Percentiles rank a stretch among this genome's conserved stretches.
phyloP scores from a whole-genome alignment of 108 stramenopile genomes.

The Cylindrotheca fusiformis region DNA sequence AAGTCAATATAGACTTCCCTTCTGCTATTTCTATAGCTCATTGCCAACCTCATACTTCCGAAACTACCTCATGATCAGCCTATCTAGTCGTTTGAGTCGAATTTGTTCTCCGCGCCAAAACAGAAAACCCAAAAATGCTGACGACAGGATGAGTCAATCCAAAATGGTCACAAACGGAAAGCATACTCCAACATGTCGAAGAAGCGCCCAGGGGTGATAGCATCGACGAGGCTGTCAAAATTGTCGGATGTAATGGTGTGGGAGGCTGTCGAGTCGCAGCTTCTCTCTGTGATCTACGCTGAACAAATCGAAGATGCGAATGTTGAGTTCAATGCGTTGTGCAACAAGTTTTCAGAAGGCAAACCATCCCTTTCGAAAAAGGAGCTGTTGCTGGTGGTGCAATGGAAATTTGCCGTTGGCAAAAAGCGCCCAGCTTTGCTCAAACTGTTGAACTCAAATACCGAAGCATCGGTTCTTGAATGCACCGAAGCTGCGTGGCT shows the following conservation, averaged over 20 bases:
- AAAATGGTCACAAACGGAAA: too few species aligned
- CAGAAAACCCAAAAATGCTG: too few species aligned
- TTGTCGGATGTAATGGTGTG: slow-evolving; percentile 17
- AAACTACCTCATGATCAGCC: too few species aligned
- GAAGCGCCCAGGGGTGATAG: slow-evolving; percentile 42
- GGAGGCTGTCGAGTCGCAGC: slow-evolving; percentile 19
- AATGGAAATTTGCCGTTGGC: slow-evolving; percentile 82
- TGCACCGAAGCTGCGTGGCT: slow-evolving; percentile 33
- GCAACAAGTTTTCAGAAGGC: background rate
- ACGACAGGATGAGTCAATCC: too few species aligned
- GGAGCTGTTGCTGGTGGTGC: slow-evolving; percentile 53
- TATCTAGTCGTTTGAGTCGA: too few species aligned
- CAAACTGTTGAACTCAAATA: slow-evolving; percentile 48
- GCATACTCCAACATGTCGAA: slow-evolving; percentile 31
- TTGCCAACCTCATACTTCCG: too few species aligned
- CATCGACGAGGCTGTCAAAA: slow-evolving; percentile 30
- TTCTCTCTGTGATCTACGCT: slow-evolving; percentile 13
- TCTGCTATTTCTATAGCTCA: too few species aligned
- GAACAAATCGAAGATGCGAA: slow-evolving; percentile 20
- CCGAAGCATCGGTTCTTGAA: slow-evolving; percentile 25
- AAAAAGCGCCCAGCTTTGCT: slow-evolving; percentile 59
- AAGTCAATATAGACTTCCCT: too few species aligned
- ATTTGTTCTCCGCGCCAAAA: too few species aligned
- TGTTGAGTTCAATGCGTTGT: background rate
- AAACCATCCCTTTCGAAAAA: slow-evolving; percentile 45